Evolutionary conservation across 441 rosid species (phyloP).

Genomic region (Syzygium malaccense): DNA sequence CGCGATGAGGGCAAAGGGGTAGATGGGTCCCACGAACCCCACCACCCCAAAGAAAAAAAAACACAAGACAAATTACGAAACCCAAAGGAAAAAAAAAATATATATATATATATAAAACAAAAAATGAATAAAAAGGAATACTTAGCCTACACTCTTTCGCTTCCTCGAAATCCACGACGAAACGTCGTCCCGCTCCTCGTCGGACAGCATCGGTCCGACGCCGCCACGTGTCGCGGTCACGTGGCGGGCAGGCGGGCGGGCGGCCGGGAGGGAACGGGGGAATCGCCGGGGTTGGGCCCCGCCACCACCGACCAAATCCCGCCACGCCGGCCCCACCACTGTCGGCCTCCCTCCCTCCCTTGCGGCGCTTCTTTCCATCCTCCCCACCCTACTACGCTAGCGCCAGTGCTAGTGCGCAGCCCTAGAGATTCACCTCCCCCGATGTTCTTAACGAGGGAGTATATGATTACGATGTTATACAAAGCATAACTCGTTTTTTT

Average conservation of each 20-base stretch:
- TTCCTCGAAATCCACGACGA: neutral
- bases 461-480: neutral
- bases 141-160: neutral
- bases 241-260: neutral
- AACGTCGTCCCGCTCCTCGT: neutral
- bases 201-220: neutral
- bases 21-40: neutral
- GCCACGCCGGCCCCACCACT: neutral
- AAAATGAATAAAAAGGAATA: neutral
- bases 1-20: neutral
- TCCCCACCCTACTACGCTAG: neutral
- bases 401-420: neutral
- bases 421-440: neutral
- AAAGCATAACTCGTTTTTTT: too few relatives aligned
- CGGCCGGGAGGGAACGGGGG: neutral
- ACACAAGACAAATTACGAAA: neutral
- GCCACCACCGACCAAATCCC: neutral
- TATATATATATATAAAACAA: neutral
- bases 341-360: neutral
- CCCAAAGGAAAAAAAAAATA: neutral
- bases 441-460: neutral
- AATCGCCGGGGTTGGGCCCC: neutral
- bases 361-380: neutral
- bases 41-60: fast-evolving
- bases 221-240: neutral